Percentiles rank a stretch among this genome's conserved stretches.
phyloP scores from a whole-genome alignment of 108 stramenopile species.

The Conticribra weissflogii region DNA sequence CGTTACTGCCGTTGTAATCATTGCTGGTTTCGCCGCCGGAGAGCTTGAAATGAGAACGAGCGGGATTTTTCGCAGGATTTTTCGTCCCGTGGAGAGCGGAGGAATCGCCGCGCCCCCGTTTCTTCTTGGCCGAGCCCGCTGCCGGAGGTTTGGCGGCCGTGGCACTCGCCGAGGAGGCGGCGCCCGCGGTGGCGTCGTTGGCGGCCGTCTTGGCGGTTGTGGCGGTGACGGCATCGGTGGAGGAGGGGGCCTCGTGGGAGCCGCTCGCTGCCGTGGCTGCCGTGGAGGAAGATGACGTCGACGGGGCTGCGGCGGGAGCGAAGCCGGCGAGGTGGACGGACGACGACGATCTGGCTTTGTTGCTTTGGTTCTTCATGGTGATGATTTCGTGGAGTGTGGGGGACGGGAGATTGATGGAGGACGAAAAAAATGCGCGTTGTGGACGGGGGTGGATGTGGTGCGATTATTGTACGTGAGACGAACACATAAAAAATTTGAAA shows the following conservation, averaged over 20 bases:
- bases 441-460: too few species aligned
- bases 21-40: neutral
- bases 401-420: too few species aligned
- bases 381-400: too few species aligned
- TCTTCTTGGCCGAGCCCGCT: too few species aligned
- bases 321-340: neutral
- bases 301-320: neutral
- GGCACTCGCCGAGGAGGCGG: neutral
- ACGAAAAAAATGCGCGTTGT: too few species aligned
- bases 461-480: too few species aligned
- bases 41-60: neutral
- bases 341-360: neutral
- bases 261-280: too few species aligned
- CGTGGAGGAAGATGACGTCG: neutral
- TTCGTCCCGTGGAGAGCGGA: neutral
- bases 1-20: neutral
- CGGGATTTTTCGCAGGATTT: neutral
- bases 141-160: neutral
- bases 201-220: neutral
- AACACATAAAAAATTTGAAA: too few species aligned
- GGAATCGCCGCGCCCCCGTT: neutral
- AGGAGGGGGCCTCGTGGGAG: too few species aligned
- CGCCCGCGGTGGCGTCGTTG: too few species aligned
- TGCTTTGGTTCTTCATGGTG: neutral
- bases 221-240: neutral